phyloP scores from a whole-genome alignment of 345 rosid genomes.

The Boechera stricta region DNA sequence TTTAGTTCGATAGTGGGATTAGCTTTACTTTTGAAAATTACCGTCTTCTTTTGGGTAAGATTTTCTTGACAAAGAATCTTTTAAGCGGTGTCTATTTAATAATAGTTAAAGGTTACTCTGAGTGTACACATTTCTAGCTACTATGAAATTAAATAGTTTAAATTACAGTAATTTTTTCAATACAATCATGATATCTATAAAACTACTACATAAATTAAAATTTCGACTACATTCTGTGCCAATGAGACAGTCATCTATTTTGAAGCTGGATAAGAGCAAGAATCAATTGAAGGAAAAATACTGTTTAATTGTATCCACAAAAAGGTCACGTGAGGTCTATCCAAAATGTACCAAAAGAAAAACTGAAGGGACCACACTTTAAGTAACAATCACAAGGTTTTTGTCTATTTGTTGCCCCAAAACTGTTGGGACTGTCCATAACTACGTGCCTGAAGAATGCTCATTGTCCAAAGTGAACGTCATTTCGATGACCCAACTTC shows the following conservation, averaged over 20 bases:
- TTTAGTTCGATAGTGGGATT: constrained; percentile 1
- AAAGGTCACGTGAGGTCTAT: constrained; percentile 38
- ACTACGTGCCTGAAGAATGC: constrained; percentile 33
- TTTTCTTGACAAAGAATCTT: constrained; percentile 35
- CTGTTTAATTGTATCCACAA: constrained; percentile 36
- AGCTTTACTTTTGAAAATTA: constrained; percentile 24
- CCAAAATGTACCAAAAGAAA: constrained; percentile 29
- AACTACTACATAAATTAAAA: not conserved
- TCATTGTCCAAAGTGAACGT: constrained; percentile 35
- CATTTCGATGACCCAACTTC: constrained; percentile 30
- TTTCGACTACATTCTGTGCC: not conserved
- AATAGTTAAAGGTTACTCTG: not conserved
- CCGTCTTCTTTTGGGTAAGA: constrained; percentile 29
- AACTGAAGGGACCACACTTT: constrained; percentile 37
- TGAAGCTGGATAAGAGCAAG: constrained; percentile 33
- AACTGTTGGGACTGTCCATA: constrained; percentile 35
- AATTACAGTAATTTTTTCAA: not conserved
- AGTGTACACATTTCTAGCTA: constrained; percentile 12
- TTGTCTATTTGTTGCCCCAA: constrained; percentile 35
- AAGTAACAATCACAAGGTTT: constrained; percentile 36
- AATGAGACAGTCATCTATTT: constrained; percentile 4
- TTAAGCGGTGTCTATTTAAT: constrained; percentile 23
- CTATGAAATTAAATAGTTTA: not conserved
- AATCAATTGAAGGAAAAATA: not conserved
- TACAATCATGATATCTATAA: not conserved